phyloP scores from a whole-genome alignment of 1,284 basidiomycete genomes.

The Ustanciosporium gigantosporum region DNA sequence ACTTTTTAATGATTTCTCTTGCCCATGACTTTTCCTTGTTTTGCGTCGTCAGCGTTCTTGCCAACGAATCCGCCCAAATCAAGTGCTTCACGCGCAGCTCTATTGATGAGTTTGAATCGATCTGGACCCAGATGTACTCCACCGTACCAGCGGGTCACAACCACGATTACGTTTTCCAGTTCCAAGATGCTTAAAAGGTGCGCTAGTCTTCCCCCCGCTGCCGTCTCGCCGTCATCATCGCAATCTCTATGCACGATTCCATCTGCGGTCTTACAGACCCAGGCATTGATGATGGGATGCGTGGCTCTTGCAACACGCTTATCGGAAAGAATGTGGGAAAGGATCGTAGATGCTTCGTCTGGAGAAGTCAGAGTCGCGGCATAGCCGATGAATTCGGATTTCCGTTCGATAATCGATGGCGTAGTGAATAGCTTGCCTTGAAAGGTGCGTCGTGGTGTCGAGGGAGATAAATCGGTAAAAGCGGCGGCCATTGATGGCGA shows the following conservation, averaged over 20 bases:
- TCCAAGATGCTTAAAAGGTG: constrained; percentile 57
- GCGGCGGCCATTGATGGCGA: too few species aligned
- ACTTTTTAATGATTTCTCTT: too few species aligned
- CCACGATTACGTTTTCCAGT: constrained; percentile 54
- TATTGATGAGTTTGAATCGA: constrained; percentile 58
- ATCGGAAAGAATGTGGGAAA: constrained; percentile 44
- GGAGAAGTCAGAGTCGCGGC: constrained; percentile 46
- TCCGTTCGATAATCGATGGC: constrained; percentile 56
- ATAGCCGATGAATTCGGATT: constrained; percentile 60
- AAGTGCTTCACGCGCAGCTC: constrained; percentile 52
- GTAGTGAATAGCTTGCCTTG: constrained; percentile 29
- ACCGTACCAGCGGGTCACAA: constrained; percentile 59
- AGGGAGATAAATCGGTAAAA: neutral
- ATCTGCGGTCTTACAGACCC: constrained; percentile 49
- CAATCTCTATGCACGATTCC: constrained; percentile 56
- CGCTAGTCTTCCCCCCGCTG: constrained; percentile 59
- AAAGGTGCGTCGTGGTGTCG: neutral
- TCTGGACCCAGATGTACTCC: constrained; percentile 56
- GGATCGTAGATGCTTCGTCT: constrained; percentile 47
- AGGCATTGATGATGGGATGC: constrained; percentile 59
- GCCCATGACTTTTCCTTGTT: too few species aligned
- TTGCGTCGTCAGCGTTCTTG: too few species aligned
- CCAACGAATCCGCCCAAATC: constrained; percentile 43
- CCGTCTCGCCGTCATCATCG: constrained; percentile 60
- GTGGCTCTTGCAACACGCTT: constrained; percentile 52